phyloP scores from a whole-genome alignment of 2,329 filamentous ascomycete genomes.

The Pyricularia sp. region DNA sequence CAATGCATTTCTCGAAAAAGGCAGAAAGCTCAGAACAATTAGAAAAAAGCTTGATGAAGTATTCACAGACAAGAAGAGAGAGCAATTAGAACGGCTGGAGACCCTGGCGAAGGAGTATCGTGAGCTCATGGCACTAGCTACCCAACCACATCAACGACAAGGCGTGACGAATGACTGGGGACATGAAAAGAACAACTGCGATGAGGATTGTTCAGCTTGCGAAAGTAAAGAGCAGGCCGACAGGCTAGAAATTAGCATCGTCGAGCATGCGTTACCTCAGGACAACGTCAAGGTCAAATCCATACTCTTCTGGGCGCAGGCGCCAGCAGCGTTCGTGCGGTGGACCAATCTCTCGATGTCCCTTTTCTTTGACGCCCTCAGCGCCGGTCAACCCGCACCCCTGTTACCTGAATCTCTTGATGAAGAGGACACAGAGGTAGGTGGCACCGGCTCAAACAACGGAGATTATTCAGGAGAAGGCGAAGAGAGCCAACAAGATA shows the following conservation, averaged over 20 bases:
- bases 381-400: neutral
- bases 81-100: neutral
- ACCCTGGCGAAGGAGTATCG: neutral
- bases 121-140: neutral
- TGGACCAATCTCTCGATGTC: neutral
- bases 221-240: neutral
- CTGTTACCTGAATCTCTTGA: too few relatives aligned
- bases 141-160: neutral
- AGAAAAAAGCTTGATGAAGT: neutral
- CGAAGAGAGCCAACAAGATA: neutral
- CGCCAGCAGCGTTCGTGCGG: neutral
- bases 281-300: neutral
- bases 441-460: too few relatives aligned
- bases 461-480: too few relatives aligned
- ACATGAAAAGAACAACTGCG: neutral
- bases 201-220: neutral
- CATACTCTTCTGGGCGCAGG: neutral
- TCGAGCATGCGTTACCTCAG: neutral
- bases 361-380: neutral
- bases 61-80: neutral
- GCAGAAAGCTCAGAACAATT: neutral
- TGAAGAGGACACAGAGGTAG: too few relatives aligned
- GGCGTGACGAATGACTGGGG: neutral
- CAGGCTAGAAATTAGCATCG: neutral
- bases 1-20: neutral